Base-by-base conservation (phyloP, 2,329 filamentous ascomycete species). In the Akanthomyces muscarius region DNA sequence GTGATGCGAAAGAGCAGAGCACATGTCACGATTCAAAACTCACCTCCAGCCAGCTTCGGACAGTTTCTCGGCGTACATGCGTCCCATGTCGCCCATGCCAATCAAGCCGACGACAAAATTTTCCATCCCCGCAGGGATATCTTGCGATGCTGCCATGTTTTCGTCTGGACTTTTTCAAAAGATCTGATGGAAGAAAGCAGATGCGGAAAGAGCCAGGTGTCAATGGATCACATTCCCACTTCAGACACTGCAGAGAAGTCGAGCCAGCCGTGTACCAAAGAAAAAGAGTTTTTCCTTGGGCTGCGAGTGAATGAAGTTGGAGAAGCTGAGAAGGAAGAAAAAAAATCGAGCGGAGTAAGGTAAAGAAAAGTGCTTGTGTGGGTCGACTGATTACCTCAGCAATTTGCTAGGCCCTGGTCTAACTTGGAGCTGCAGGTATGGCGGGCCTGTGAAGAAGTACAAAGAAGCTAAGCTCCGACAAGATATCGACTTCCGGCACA, bases 1-100 rank as follows among this genome's bases (percentile, higher is more conserved):
- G 58, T 54, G 51, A 33, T 38, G 63, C 53, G 59, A 36, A 21
- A 16, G 21, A 62, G n/a, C 18, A 41, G 28, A 30, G 47, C 57
- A 59, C 52, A 44, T 50, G 44, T 63, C 60, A 53, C 30, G 21
- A n/a, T 23, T 53, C 60, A 64, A 67, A 61, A 77, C 75, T 78
- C 70, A 98, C 95, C 91, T 97, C 94, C 95, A 99, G 72, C 95
- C 95, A 73, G 94, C 95, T 73, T 86, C 86, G 77, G 91, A 92
- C 71, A 99, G 85, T 73, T 88, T 87, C 72, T 89, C 87, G 72
- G 95, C 91, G 77, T 99, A 99, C 92, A 99, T 96, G 84, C 89
- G 96, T 72, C 95, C 95, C 95, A 99, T 99, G 73, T 97, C 94
- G 68, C 95, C 95, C 93, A 99, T 97, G 65, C 95, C 95, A 75